phyloP scores from a whole-genome alignment of 305 asterid genomes.

The Nicotiana rustica region DNA sequence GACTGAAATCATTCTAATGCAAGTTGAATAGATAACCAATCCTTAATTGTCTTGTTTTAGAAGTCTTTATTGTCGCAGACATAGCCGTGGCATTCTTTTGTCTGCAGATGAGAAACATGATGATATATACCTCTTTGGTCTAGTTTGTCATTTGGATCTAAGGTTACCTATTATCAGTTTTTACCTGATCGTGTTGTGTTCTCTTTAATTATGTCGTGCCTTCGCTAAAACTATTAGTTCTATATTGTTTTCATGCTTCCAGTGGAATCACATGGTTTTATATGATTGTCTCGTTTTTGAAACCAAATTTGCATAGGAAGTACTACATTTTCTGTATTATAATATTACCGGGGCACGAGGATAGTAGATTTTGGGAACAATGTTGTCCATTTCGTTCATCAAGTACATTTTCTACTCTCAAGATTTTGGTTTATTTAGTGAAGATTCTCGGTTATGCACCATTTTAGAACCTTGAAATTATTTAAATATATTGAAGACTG shows the following conservation, averaged over 20 bases:
- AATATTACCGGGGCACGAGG: not conserved
- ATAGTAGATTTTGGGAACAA: not conserved
- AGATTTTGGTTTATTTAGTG: no score
- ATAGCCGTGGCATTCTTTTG: not conserved
- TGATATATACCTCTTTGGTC: not conserved
- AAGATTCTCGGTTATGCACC: no score
- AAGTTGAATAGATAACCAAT: not conserved
- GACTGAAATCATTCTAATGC: conserved; percentile 28
- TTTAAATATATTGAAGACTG: no score
- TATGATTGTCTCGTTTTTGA: not conserved
- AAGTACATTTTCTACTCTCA: no score
- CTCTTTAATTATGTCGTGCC: not conserved
- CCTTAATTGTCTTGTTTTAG: not conserved
- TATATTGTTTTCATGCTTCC: not conserved
- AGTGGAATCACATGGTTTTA: not conserved
- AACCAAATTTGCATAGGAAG: not conserved
- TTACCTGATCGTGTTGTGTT: not conserved
- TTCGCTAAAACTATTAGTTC: not conserved
- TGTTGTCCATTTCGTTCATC: no score
- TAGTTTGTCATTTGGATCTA: conserved; percentile 2
- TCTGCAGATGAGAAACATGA: conserved; percentile 13
- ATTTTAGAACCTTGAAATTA: no score
- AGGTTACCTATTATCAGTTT: not conserved
- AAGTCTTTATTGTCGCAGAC: not conserved
- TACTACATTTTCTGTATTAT: not conserved